Evolutionary conservation across 495 filamentous ascomycete species (phyloP).

Genomic region (Penicillium argentinense): DNA sequence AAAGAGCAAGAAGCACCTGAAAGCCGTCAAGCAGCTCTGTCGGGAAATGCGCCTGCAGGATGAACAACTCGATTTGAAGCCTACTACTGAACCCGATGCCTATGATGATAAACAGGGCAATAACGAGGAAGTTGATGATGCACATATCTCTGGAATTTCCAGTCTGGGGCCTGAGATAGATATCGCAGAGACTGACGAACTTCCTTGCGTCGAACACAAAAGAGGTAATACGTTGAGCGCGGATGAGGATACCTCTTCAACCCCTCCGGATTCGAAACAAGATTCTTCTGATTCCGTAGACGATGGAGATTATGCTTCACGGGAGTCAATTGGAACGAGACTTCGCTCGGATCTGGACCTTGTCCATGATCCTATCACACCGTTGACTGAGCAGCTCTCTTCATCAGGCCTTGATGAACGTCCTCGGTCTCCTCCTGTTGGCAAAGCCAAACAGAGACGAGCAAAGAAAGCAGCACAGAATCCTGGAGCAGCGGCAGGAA

Average conservation of each 20-base stretch:
- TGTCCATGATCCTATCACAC: slow-evolving; percentile 11
- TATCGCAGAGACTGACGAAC: not conserved
- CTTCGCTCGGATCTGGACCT: slow-evolving; percentile 13
- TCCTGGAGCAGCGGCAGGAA: slow-evolving; percentile 37
- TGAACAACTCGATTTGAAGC: slow-evolving; percentile 35
- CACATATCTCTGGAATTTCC: too few relatives aligned
- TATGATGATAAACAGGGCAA: not conserved
- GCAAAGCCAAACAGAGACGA: slow-evolving; percentile 86
- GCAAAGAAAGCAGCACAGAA: slow-evolving; percentile 74
- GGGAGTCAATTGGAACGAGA: slow-evolving; percentile 42
- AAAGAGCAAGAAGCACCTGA: slow-evolving; percentile 91
- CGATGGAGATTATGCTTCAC: slow-evolving; percentile 48
- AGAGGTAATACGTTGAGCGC: not conserved
- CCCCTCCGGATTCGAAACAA: not conserved
- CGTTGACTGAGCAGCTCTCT: slow-evolving; percentile 23
- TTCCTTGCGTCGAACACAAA: not conserved
- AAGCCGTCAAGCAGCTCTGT: slow-evolving; percentile 75
- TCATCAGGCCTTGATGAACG: slow-evolving; percentile 21
- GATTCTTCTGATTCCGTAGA: slow-evolving; percentile 5
- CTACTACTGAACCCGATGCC: not conserved
- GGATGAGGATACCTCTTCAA: slow-evolving; percentile 1
- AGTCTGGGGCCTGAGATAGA: too few relatives aligned
- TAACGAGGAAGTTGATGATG: not conserved
- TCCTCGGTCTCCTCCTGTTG: slow-evolving; percentile 53
- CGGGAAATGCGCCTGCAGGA: slow-evolving; percentile 83